Percentiles rank a stretch among this genome's conserved stretches.
Conservation (phyloP, 2,329 filamentous ascomycete genomes). For the Rhytidhysteron rufulum region DNA sequence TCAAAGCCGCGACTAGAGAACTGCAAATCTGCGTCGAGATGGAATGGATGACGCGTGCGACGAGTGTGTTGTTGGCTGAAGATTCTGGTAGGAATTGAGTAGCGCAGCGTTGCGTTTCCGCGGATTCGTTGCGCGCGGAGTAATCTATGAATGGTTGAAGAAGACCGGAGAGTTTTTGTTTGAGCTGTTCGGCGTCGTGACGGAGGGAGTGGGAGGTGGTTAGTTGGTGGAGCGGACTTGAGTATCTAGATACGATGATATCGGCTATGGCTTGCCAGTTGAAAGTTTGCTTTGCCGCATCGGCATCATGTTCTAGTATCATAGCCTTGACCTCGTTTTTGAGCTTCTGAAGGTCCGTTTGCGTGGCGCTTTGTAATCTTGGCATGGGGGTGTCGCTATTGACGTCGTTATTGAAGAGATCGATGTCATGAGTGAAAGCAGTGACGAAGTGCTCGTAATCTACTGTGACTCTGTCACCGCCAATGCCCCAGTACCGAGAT, state of each 20-base stretch:
- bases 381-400: conserved; percentile 29
- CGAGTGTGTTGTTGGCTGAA: conserved; percentile 11
- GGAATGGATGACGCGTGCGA: conserved; percentile 24
- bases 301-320: conserved; percentile 23
- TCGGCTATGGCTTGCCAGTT: conserved; percentile 69
- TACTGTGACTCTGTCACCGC: conserved; percentile 39
- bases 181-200: conserved; percentile 15
- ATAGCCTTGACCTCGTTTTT: conserved; percentile 45
- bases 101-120: conserved; percentile 47
- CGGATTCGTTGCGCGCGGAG: conserved; percentile 29
- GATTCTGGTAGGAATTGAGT: conserved; percentile 37
- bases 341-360: conserved; percentile 33
- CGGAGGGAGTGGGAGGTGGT: conserved; percentile 12
- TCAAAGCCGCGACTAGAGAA: conserved; percentile 23
- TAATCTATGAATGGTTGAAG: conserved; percentile 39
- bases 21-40: conserved; percentile 32
- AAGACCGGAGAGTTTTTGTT: conserved; percentile 20
- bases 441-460: conserved; percentile 50
- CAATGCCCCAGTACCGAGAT: conserved; percentile 43
- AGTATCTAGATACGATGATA: conserved; percentile 61
- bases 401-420: conserved; percentile 37
- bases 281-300: conserved; percentile 17
- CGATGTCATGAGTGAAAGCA: conserved; percentile 41
- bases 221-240: conserved; percentile 48
- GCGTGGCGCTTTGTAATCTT: conserved; percentile 35